phyloP scores from a whole-genome alignment of 1,139 yeast species.

The Blastobotrys serpentis region DNA sequence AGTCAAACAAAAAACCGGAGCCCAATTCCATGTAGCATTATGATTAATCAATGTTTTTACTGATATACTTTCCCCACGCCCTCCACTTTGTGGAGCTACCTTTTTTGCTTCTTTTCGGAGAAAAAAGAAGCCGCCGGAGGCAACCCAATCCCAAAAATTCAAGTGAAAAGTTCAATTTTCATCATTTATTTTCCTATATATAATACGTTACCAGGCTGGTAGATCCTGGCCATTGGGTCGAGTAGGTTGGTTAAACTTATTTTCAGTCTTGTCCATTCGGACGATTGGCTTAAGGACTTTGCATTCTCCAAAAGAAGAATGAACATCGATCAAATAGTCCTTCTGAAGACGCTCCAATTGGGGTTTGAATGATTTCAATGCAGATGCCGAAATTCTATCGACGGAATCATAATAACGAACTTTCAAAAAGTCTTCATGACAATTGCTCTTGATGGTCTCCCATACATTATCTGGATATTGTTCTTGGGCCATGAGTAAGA shows the following conservation, averaged over 20 bases:
- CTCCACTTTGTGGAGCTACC: too few relatives aligned
- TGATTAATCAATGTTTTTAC: constrained; percentile 29
- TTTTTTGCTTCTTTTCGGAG: too few relatives aligned
- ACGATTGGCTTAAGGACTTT: constrained; percentile 39
- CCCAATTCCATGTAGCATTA: constrained; percentile 40
- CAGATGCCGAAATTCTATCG: constrained; percentile 36
- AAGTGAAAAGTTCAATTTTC: too few relatives aligned
- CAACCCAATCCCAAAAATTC: too few relatives aligned
- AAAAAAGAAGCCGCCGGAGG: too few relatives aligned
- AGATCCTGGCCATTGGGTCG: constrained; percentile 38
- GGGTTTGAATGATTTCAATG: constrained; percentile 30
- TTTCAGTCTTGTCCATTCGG: constrained; percentile 30
- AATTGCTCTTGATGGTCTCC: constrained; percentile 29
- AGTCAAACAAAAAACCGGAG: constrained; percentile 40
- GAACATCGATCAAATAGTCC: constrained; percentile 32
- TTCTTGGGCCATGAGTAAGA: constrained; percentile 37
- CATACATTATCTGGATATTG: constrained; percentile 32
- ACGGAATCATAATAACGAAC: constrained; percentile 38
- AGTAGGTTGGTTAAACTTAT: constrained; percentile 34
- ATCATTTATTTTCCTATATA: too few relatives aligned
- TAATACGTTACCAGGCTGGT: constrained; percentile 38
- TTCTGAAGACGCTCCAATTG: constrained; percentile 26
- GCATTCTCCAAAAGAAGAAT: constrained; percentile 34
- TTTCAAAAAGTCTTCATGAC: constrained; percentile 27
- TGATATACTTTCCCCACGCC: too few relatives aligned